A percentile compares a stretch with the other conserved stretches of the same genome.
Evolutionary conservation across 2,329 filamentous ascomycete species (phyloP).

Genomic region (Sclerotinia spermophila): DNA sequence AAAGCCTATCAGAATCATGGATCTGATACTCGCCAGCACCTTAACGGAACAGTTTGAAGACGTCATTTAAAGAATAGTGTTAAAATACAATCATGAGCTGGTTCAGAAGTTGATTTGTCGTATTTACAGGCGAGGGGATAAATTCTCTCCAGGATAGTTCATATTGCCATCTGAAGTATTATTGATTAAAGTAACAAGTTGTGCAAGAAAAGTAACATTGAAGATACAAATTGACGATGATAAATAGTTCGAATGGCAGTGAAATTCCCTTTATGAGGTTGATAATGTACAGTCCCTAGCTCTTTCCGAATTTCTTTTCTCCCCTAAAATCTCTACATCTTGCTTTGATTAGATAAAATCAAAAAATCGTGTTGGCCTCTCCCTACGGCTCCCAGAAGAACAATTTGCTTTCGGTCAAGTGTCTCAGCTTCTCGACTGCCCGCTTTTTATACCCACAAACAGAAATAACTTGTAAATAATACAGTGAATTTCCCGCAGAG

Average conservation of each 20-base stretch:
- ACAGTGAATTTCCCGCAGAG: neutral
- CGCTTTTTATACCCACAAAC: neutral
- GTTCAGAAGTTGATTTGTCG: neutral
- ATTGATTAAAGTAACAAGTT: neutral
- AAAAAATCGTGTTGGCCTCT: neutral
- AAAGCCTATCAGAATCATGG: accelerated
- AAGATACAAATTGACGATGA: neutral
- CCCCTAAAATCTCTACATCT: neutral
- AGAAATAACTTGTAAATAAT: neutral
- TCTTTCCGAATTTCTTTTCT: neutral
- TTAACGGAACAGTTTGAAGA: neutral
- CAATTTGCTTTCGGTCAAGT: no score
- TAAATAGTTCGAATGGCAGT: neutral
- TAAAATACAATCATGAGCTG: neutral
- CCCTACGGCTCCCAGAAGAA: no score
- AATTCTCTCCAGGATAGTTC: neutral
- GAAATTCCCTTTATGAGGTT: neutral
- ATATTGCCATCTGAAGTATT: neutral
- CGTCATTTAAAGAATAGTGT: neutral
- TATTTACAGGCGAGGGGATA: no score
- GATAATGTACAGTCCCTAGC: accelerated
- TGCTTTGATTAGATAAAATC: neutral
- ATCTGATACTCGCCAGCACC: neutral
- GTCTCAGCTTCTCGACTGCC: accelerated
- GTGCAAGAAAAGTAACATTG: neutral